Percentiles rank a stretch among this genome's conserved stretches.
phyloP scores from a whole-genome alignment of 2,329 filamentous ascomycete genomes.

The Erysiphe neolycopersici region DNA sequence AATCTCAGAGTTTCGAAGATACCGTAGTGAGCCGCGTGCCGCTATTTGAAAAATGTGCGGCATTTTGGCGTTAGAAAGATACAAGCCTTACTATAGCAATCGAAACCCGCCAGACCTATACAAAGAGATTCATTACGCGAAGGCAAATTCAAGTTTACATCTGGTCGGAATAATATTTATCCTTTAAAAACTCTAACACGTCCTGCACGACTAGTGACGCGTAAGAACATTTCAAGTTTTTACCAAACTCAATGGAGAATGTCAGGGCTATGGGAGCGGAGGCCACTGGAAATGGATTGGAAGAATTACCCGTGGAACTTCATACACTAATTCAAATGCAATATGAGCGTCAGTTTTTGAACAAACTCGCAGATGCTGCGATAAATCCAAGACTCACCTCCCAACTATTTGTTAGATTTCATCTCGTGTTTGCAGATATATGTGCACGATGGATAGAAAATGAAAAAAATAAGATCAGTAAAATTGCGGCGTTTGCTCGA shows the following conservation, averaged over 20 bases:
- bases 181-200: too few species aligned
- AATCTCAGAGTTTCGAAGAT: conserved; percentile 23
- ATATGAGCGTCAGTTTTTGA: conserved; percentile 38
- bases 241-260: conserved; percentile 20
- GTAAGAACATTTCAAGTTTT: too few species aligned
- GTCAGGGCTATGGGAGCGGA: neutral
- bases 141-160: too few species aligned
- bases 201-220: too few species aligned
- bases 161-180: too few species aligned
- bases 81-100: too few species aligned
- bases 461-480: conserved; percentile 7
- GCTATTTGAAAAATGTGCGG: conserved; percentile 35
- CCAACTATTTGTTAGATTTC: conserved; percentile 46
- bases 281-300: conserved; percentile 17
- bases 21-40: conserved; percentile 36
- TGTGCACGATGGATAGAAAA: conserved; percentile 49
- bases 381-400: conserved; percentile 46
- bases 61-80: conserved; percentile 17
- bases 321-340: conserved; percentile 36
- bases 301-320: conserved; percentile 42
- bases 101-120: too few species aligned
- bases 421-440: conserved; percentile 52
- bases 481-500: conserved; percentile 50
- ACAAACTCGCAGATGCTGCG: conserved; percentile 41
- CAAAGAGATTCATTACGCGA: too few species aligned